phyloP scores from a whole-genome alignment of 2,329 filamentous ascomycete genomes.

The Fusarium sp. region DNA sequence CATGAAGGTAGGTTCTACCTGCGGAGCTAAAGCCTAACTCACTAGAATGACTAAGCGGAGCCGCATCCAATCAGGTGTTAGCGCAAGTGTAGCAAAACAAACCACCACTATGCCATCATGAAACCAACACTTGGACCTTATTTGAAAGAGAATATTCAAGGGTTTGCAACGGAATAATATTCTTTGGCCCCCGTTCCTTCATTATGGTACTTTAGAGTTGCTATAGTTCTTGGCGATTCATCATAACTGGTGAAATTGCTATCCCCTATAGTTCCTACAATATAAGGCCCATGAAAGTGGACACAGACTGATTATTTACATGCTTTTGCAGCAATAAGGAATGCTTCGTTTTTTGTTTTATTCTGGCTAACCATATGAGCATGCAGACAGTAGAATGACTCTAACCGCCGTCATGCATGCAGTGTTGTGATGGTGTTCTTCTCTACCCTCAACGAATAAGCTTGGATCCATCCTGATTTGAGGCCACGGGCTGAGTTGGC shows the following conservation, averaged over 20 bases:
- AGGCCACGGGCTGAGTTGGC: not conserved
- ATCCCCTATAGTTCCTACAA: not conserved
- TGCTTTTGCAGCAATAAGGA: not conserved
- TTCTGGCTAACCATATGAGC: not conserved
- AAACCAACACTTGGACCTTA: not conserved
- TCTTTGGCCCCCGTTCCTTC: not conserved
- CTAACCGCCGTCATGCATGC: not conserved
- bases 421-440: not conserved
- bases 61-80: conserved; percentile 25
- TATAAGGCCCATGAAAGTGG: conserved; percentile 1
- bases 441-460: not conserved
- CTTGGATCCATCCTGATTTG: not conserved
- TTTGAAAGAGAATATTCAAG: not conserved
- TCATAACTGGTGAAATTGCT: not conserved
- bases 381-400: not conserved
- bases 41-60: conserved; percentile 36
- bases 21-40: conserved; percentile 28
- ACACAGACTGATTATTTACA: not conserved
- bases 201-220: not conserved
- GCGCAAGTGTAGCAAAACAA: conserved; percentile 18
- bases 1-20: conserved; percentile 35
- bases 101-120: not conserved
- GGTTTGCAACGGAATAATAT: not conserved
- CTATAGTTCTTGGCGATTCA: not conserved
- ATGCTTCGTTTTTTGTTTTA: not conserved